These are phyloP conservation scores for Cordyceps farinosa DNA, from an alignment of 2,329 filamentous ascomycete genomes.

Conservation along the genomic window DNA sequence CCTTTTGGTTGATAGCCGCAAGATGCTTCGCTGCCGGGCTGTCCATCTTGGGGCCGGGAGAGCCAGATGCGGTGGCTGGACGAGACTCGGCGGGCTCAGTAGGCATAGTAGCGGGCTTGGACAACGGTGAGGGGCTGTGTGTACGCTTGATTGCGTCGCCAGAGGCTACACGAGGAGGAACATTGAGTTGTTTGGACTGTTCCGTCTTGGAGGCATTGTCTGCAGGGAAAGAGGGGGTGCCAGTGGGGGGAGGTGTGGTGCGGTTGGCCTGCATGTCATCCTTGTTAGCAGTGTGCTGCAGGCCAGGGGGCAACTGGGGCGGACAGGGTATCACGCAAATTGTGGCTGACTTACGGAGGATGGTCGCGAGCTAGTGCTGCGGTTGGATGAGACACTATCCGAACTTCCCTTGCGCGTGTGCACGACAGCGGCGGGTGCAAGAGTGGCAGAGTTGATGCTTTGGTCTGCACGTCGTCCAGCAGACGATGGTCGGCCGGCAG, in stretches of 20 bases:
- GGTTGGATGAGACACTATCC: conserved; percentile 60
- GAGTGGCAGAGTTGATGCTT: conserved; percentile 39
- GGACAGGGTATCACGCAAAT: conserved; percentile 19
- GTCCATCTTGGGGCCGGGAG: conserved; percentile 37
- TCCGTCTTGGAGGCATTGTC: conserved; percentile 51
- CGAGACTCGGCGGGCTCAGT: conserved; percentile 47
- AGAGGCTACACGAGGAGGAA: conserved; percentile 60
- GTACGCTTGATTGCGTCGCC: conserved; percentile 64
- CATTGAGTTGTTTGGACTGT: conserved; percentile 51
- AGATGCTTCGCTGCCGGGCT: conserved; percentile 82
- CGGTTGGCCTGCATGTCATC: conserved; percentile 56
- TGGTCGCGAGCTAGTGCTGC: conserved; percentile 57
- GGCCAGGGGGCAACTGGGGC: conserved; percentile 26
- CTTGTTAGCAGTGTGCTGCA: conserved; percentile 44
- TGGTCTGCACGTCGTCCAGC: conserved; percentile 27
- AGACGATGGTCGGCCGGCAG: conserved; percentile 23
- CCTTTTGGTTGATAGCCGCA: conserved; percentile 81
- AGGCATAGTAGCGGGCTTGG: conserved; percentile 64
- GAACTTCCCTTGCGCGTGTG: conserved; percentile 55
- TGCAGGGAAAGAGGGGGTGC: conserved; percentile 49
- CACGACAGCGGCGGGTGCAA: conserved; percentile 26
- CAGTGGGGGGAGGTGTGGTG: conserved; percentile 50
- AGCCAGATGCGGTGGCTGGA: conserved; percentile 31
- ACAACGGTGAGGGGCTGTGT: conserved; percentile 68
- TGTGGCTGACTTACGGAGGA: conserved; percentile 57